phyloP scores from a whole-genome alignment of 306 rosid species.

The Dryas drummondii region DNA sequence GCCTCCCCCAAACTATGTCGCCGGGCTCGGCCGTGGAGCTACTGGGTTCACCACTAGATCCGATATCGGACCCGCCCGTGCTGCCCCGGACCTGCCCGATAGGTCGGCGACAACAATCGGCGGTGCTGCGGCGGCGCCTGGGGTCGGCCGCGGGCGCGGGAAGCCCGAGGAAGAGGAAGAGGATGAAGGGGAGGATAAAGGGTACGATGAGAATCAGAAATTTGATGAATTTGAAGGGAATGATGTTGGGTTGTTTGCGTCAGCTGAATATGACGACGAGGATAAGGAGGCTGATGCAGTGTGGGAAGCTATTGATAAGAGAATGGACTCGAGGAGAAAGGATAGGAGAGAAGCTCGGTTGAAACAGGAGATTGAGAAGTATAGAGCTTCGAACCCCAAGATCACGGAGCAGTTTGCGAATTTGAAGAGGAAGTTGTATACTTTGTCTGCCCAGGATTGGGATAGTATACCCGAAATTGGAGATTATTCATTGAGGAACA shows the following conservation, averaged over 20 bases:
- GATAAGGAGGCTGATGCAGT: conserved; percentile 91
- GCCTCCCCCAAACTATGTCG: conserved; percentile 85
- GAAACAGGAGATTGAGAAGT: conserved; percentile 91
- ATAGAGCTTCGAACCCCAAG: conserved; percentile 79
- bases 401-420: conserved; percentile 86
- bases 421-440: conserved; percentile 65
- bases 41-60: conserved; percentile 88
- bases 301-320: conserved; percentile 83
- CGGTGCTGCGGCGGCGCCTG: conserved; percentile 37
- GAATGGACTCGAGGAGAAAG: conserved; percentile 93
- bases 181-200: conserved; percentile 78
- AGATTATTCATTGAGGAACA: conserved; percentile 73
- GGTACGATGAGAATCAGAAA: conserved; percentile 86
- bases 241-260: conserved; percentile 84
- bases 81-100: conserved; percentile 81
- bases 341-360: conserved; percentile 84
- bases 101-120: conserved; percentile 55
- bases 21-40: conserved; percentile 93
- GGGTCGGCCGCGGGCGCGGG: conserved; percentile 56
- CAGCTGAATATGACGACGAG: conserved; percentile 87
- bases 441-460: conserved; percentile 71
- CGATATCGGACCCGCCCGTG: conserved; percentile 85
- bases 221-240: conserved; percentile 91
- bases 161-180: conserved; percentile 84
- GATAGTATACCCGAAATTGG: conserved; percentile 82